A percentile compares a stretch with the other conserved stretches of the same genome.
Conservation (phyloP, 129 eudicot genomes). For the Rutidosis leptorrhynchoides region DNA sequence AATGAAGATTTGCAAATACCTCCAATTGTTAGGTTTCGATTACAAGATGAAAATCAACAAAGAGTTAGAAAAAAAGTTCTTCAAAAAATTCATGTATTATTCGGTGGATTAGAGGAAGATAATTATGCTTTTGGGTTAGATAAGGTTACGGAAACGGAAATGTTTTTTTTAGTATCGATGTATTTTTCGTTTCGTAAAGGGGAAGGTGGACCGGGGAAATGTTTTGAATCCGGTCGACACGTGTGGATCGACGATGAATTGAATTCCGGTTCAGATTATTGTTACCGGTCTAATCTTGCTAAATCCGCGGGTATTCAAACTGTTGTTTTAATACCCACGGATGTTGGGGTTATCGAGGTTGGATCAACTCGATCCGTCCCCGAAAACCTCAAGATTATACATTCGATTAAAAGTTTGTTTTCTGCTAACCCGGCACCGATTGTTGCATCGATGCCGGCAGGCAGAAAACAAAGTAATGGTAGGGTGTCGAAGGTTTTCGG, state of each 20-base stretch:
- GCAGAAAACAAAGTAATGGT: slow-evolving; percentile 1
- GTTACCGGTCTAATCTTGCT: slow-evolving; percentile 67
- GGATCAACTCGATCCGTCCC: slow-evolving; percentile 64
- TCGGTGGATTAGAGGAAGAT: slow-evolving; percentile 80
- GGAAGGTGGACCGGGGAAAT: slow-evolving; percentile 84
- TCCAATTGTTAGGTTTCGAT: slow-evolving; percentile 37
- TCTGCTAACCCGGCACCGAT: slow-evolving; percentile 23
- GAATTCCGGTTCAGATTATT: slow-evolving; percentile 52
- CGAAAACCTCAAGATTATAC: slow-evolving; percentile 50
- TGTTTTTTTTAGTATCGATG: slow-evolving; percentile 86
- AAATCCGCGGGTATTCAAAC: slow-evolving; percentile 88
- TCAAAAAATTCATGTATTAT: slow-evolving; percentile 55
- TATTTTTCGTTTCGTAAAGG: slow-evolving; percentile 69
- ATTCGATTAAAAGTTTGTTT: slow-evolving; percentile 49
- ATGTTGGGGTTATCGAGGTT: slow-evolving; percentile 70
- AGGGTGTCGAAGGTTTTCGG: slow-evolving; percentile 69
- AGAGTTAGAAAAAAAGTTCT: slow-evolving; percentile 66
- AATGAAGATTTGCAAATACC: slow-evolving; percentile 59
- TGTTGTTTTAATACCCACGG: slow-evolving; percentile 76
- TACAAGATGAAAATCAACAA: slow-evolving; percentile 75
- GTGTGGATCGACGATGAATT: slow-evolving; percentile 58
- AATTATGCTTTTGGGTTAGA: slow-evolving; percentile 74
- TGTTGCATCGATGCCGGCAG: slow-evolving; percentile 29
- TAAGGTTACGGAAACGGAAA: slow-evolving; percentile 83
- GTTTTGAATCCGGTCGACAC: slow-evolving; percentile 58